Evolutionary conservation across 2,329 filamentous ascomycete genomes (phyloP).

Genomic region (Boeremia lycopersici): DNA sequence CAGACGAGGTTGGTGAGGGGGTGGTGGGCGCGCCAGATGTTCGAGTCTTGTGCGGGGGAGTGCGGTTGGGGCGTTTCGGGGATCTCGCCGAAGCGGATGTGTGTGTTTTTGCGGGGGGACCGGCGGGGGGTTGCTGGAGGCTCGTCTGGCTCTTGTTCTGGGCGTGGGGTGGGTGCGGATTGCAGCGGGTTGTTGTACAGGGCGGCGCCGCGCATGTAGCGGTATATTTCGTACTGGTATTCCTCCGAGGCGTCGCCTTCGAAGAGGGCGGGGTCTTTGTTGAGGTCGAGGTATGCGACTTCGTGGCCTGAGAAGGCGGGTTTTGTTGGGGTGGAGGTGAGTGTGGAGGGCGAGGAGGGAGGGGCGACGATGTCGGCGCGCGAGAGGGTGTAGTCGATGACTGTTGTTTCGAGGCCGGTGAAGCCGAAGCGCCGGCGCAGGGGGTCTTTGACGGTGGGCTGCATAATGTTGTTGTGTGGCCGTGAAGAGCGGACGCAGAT

Average conservation of each 20-base stretch:
- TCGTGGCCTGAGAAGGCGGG: slow-evolving; percentile 16
- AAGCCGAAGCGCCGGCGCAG: slow-evolving; percentile 54
- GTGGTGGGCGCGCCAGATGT: slow-evolving; percentile 59
- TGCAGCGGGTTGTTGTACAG: slow-evolving; percentile 53
- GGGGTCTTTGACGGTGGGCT: slow-evolving; percentile 44
- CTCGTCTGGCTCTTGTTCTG: neutral
- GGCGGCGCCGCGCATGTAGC: slow-evolving; percentile 56
- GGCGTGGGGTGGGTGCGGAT: slow-evolving; percentile 12
- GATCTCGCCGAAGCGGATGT: slow-evolving; percentile 33
- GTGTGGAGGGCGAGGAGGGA: slow-evolving; percentile 21
- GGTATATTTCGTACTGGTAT: slow-evolving; percentile 64
- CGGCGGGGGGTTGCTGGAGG: slow-evolving; percentile 23
- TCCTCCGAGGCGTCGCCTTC: slow-evolving; percentile 54
- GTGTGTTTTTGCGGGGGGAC: slow-evolving; percentile 34
- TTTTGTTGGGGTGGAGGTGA: neutral
- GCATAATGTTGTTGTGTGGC: slow-evolving; percentile 30
- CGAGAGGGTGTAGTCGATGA: slow-evolving; percentile 72
- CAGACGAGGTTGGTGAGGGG: slow-evolving; percentile 68
- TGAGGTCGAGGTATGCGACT: slow-evolving; percentile 55
- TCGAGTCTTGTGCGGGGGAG: neutral
- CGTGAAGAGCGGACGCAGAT: slow-evolving; percentile 59
- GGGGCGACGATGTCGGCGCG: slow-evolving; percentile 57
- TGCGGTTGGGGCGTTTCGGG: slow-evolving; percentile 7
- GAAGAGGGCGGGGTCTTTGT: slow-evolving; percentile 53
- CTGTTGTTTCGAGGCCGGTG: slow-evolving; percentile 64